phyloP scores from a whole-genome alignment of 2,329 filamentous ascomycete genomes.

The Exserohilum turcica region DNA sequence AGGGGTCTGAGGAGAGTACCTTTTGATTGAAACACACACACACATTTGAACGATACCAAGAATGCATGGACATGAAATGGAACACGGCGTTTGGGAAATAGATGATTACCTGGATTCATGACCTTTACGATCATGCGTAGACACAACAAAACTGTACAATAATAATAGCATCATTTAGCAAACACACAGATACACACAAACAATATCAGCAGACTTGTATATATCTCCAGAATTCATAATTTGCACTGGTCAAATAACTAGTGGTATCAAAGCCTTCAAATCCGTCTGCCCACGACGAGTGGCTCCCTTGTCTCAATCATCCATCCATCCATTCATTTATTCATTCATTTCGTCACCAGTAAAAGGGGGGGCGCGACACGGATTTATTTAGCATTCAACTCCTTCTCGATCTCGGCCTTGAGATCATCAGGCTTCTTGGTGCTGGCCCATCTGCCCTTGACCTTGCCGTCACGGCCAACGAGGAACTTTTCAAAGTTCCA shows the following conservation, averaged over 20 bases:
- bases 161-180: background rate
- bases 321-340: background rate
- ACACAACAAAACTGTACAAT: background rate
- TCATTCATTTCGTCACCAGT: background rate
- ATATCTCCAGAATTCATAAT: background rate
- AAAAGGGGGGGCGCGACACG: too few species aligned
- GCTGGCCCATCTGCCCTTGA: slow-evolving; percentile 85
- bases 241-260: background rate
- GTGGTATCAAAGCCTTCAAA: slow-evolving; percentile 3
- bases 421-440: slow-evolving; percentile 83
- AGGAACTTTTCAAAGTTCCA: slow-evolving; percentile 99
- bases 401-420: slow-evolving; percentile 75
- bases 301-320: too few species aligned
- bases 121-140: too few species aligned
- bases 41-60: background rate
- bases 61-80: background rate
- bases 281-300: too few species aligned
- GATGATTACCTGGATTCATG: too few species aligned
- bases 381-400: slow-evolving; percentile 56
- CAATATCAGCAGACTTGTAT: background rate
- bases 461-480: slow-evolving; percentile 81
- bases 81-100: too few species aligned
- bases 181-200: background rate
- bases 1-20: slow-evolving; percentile 71
- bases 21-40: slow-evolving; percentile 82